Evolutionary conservation across 2,329 filamentous ascomycete genomes (phyloP).

Genomic region (Canariomyces notabilis): DNA sequence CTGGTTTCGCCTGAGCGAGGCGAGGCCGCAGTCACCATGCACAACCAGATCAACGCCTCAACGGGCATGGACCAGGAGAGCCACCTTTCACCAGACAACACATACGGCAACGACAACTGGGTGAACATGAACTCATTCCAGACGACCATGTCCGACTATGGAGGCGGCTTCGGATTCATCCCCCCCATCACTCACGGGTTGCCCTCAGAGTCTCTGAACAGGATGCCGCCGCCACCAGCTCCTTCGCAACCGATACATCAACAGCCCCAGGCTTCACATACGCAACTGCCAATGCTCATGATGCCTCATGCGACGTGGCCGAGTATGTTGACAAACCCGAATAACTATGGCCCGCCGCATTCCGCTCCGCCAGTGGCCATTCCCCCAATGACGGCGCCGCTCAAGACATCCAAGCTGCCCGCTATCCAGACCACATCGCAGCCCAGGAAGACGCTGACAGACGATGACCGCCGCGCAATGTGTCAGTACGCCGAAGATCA

Average conservation of each 20-base stretch:
- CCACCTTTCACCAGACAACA: conserved; percentile 40
- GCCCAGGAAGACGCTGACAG: conserved; percentile 81
- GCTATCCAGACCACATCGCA: conserved; percentile 53
- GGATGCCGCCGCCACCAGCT: conserved; percentile 56
- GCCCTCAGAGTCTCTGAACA: conserved; percentile 45
- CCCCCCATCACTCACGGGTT: conserved; percentile 44
- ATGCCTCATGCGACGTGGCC: conserved; percentile 71
- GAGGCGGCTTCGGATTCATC: conserved; percentile 54
- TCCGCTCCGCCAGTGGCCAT: conserved; percentile 55
- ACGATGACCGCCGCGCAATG: conserved; percentile 86
- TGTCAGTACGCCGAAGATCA: conserved; percentile 90
- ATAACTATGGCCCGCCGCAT: conserved; percentile 42
- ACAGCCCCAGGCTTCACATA: conserved; percentile 39
- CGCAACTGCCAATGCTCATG: conserved; percentile 63
- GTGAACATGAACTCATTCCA: conserved; percentile 57
- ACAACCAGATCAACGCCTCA: conserved; percentile 42
- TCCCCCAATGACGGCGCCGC: conserved; percentile 51
- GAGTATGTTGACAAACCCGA: conserved; percentile 72
- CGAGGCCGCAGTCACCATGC: conserved; percentile 32
- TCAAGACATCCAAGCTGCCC: conserved; percentile 43
- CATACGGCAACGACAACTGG: conserved; percentile 47
- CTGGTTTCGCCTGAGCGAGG: conserved; percentile 19
- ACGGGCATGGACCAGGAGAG: conserved; percentile 43
- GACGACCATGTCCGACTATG: conserved; percentile 66
- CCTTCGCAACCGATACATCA: conserved; percentile 54